Evolutionary conservation across 2,329 filamentous ascomycete genomes (phyloP), one percentile per base, ranked within the genome.

Genomic region (Neofusicoccum kwambonambiense): DNA sequence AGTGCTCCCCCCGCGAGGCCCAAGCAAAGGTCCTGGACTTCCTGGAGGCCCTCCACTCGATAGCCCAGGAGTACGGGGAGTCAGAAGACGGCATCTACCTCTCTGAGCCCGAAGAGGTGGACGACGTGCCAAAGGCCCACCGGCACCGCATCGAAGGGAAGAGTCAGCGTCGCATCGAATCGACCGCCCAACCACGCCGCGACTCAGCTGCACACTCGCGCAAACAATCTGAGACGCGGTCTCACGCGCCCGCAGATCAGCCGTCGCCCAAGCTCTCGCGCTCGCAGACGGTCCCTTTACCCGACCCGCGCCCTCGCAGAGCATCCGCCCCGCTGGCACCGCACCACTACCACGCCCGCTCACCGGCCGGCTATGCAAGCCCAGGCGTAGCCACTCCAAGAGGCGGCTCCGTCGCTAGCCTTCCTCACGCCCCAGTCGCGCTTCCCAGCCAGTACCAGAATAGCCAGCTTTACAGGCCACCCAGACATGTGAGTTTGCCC

Each of bases 21-120:
- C 61, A 64, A 41, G 61, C 61, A 15, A 52, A 64, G 49, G 61
- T 64, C 4, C 50, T 64, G 49, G 61, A 64, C 8, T 64, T 64
- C 12, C 19, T 64, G n/a, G 61, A 64, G 41, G 61, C 61, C 17
- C 61, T 64, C 22, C 49, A 64, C 11, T 54, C 41, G 4, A 64
- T 64, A 3, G 61, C 50, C 4, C 49, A 42, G 22, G 61, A 64
- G 17, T 64, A 47, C 11, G n/a, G 13, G 12, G 61, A 64, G 8
- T 49, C 42, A 1, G 61, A 56, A 7, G 50, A 64, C 15, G 49
- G 31, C 12, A 19, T 45, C 61, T 52, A 64, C 37, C 47, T 19
- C 8, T 62, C 60, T n/a, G 41, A 60, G n/a, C 56, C 56, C 9
- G 61, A 64, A 37, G 61, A 56, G 8, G 47, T 42, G 17, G 60